Conservation (phyloP, 192 early-diverging fungal genomes). For the Thamnidium elegans region DNA sequence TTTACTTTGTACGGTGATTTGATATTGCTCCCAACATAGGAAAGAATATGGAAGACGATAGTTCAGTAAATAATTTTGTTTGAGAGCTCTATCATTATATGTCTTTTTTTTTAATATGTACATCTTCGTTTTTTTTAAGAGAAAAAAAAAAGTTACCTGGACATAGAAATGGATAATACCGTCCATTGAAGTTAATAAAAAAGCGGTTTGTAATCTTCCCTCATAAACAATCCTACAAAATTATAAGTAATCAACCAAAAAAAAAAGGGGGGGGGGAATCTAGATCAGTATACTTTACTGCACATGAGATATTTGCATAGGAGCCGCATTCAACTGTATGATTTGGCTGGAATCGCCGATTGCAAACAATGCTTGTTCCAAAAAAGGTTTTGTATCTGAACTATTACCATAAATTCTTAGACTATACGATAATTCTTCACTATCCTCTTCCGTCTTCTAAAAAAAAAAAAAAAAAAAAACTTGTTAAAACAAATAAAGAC, state of each 20-base stretch:
- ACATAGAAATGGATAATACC: constrained; percentile 37
- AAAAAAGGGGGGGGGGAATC: too few relatives aligned
- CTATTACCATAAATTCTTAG: constrained; percentile 32
- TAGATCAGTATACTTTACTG: constrained; percentile 19
- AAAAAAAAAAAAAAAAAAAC: too few relatives aligned
- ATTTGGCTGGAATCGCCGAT: constrained; percentile 33
- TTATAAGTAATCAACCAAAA: background rate
- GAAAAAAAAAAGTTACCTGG: constrained; percentile 9
- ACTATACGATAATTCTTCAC: constrained; percentile 24
- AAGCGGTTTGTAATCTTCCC: constrained; percentile 15
- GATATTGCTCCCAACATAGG: constrained; percentile 30
- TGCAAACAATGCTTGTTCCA: constrained; percentile 28
- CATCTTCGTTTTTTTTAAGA: background rate
- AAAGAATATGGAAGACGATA: constrained; percentile 18
- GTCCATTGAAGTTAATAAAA: constrained; percentile 31
- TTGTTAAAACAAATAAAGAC: background rate
- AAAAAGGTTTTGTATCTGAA: constrained; percentile 13
- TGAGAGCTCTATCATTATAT: background rate
- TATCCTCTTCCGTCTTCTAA: constrained; percentile 21
- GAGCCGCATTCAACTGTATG: constrained; percentile 25
- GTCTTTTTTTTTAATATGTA: background rate
- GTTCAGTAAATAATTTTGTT: constrained; percentile 21
- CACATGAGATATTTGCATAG: constrained; percentile 37
- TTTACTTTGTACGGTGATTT: constrained; percentile 22
- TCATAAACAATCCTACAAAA: constrained; percentile 11